phyloP scores from a whole-genome alignment of 2,329 filamentous ascomycete species.

The Colletotrichum liriopes region DNA sequence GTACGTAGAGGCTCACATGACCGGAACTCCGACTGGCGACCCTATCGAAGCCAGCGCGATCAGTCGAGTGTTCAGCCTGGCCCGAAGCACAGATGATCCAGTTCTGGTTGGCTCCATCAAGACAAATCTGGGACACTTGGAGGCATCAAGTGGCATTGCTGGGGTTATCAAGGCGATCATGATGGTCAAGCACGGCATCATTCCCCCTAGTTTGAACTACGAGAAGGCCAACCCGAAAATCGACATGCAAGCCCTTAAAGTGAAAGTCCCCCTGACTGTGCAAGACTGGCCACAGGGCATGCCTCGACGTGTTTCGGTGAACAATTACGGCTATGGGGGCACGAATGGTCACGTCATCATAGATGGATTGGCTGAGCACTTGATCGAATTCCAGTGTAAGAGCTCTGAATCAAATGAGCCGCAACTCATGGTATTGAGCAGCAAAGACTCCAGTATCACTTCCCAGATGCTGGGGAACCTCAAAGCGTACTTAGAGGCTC shows the following conservation, averaged over 20 bases:
- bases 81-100: constrained; percentile 54
- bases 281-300: constrained; percentile 12
- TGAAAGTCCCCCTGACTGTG: neutral
- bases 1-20: constrained; percentile 73
- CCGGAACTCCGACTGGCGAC: constrained; percentile 72
- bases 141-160: constrained; percentile 66
- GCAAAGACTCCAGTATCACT: constrained; percentile 22
- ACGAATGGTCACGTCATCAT: constrained; percentile 40
- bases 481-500: constrained; percentile 3
- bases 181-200: constrained; percentile 63
- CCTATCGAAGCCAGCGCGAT: constrained; percentile 65
- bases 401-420: too few species aligned
- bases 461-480: constrained; percentile 4
- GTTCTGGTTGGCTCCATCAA: constrained; percentile 68
- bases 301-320: constrained; percentile 28
- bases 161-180: constrained; percentile 68
- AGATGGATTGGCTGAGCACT: constrained; percentile 47
- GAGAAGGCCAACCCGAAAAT: constrained; percentile 61
- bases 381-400: too few species aligned
- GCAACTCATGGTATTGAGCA: constrained; percentile 14
- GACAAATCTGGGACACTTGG: constrained; percentile 68
- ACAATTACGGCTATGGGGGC: constrained; percentile 39
- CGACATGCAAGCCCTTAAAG: constrained; percentile 12
- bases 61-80: constrained; percentile 58
- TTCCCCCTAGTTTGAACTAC: constrained; percentile 69